Percentiles rank a stretch among this genome's conserved stretches.
These are phyloP conservation scores for Colletotrichum liaoningense DNA, from an alignment of 2,329 filamentous ascomycete genomes.

Conservation along the genomic window DNA sequence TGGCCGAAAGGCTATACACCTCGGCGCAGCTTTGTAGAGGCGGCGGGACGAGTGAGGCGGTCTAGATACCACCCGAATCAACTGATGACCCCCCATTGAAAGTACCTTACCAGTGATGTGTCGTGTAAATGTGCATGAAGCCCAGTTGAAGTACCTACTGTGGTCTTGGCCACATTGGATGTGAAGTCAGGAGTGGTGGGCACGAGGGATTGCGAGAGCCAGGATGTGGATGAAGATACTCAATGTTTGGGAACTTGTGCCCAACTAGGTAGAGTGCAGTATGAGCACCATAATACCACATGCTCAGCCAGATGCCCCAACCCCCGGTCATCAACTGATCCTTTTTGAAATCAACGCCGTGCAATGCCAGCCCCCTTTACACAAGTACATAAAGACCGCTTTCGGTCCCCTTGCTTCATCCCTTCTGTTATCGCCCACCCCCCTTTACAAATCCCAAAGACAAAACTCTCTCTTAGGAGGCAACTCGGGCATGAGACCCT, in stretches of 20 bases:
- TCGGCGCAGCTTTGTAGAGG: background rate
- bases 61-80: slow-evolving; percentile 35
- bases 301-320: background rate
- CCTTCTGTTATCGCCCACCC: background rate
- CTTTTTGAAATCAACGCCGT: slow-evolving; percentile 21
- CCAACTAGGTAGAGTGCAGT: background rate
- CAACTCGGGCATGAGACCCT: slow-evolving; percentile 77
- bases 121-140: background rate
- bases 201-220: too few species aligned
- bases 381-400: background rate
- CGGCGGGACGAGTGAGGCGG: slow-evolving; percentile 32
- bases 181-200: too few species aligned
- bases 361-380: slow-evolving; percentile 27
- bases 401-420: background rate
- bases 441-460: slow-evolving; percentile 74
- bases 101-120: background rate
- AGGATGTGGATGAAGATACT: background rate
- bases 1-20: slow-evolving; percentile 13
- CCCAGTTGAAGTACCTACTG: background rate
- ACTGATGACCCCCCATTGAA: slow-evolving; percentile 12
- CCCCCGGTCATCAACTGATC: background rate
- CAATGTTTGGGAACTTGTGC: background rate
- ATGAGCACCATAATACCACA: background rate
- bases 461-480: slow-evolving; percentile 84
- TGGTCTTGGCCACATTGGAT: background rate